A percentile compares a stretch with the other conserved stretches of the same genome.
Conservation (phyloP, 768 basidiomycete species). For the Cyathus striatus region DNA sequence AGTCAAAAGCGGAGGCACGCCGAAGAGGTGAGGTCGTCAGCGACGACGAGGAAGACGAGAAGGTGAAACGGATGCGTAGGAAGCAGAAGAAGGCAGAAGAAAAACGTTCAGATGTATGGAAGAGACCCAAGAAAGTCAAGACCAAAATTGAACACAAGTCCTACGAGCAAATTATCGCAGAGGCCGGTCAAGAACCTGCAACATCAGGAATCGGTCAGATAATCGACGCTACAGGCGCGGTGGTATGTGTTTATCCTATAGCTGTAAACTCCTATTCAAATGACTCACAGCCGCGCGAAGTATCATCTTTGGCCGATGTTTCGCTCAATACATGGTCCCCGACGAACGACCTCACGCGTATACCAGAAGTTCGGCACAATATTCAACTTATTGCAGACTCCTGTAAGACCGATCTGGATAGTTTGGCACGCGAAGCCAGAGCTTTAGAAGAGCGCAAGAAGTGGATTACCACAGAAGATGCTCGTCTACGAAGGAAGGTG, state of each 20-base stretch:
- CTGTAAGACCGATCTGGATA: conserved; percentile 80
- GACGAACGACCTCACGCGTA: conserved; percentile 77
- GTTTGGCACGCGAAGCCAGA: conserved; percentile 86
- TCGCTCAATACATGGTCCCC: conserved; percentile 80
- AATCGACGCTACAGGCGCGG: conserved; percentile 91
- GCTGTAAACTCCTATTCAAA: conserved; percentile 1
- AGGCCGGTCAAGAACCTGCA: conserved; percentile 63
- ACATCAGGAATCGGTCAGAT: conserved; percentile 72
- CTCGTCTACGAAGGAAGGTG: conserved; percentile 61
- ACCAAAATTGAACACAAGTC: conserved; percentile 90
- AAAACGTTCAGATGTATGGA: conserved; percentile 79
- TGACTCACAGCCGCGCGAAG: conserved; percentile 67
- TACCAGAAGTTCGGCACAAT: conserved; percentile 98
- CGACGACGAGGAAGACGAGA: conserved; percentile 61
- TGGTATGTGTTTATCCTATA: conserved; percentile 44
- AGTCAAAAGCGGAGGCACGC: conserved; percentile 75
- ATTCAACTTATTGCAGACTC: conserved; percentile 80
- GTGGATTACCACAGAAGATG: conserved; percentile 66
- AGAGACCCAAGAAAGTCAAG: conserved; percentile 79
- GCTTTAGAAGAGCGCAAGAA: conserved; percentile 75
- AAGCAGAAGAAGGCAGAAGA: conserved; percentile 50
- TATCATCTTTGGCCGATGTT: conserved; percentile 78
- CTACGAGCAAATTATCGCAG: conserved; percentile 92
- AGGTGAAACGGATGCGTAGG: conserved; percentile 43
- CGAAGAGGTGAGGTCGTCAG: conserved; percentile 69